phyloP scores from a whole-genome alignment of 2,329 filamentous ascomycete genomes.

The Samsoniella hepiali region DNA sequence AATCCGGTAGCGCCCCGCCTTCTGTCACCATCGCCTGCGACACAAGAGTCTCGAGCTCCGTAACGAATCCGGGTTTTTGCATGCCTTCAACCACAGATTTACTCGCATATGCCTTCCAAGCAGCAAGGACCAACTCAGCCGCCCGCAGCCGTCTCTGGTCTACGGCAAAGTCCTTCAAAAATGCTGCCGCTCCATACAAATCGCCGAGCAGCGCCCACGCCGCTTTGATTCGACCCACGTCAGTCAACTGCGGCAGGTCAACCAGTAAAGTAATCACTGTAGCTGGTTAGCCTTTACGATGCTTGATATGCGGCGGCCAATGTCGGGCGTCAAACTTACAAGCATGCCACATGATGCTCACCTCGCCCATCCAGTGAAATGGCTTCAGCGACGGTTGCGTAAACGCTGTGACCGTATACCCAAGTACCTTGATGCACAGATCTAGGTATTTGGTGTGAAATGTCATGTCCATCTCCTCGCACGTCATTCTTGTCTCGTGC shows the following conservation, averaged over 20 bases:
- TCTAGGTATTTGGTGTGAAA: not conserved
- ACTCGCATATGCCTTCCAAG: not conserved
- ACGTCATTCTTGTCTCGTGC: not conserved
- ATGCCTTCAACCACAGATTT: not conserved
- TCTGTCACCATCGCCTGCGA: not conserved
- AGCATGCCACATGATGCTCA: constrained; percentile 2
- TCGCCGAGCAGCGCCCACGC: not conserved
- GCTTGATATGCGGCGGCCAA: too few species aligned
- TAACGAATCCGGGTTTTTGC: not conserved
- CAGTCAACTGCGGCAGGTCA: not conserved
- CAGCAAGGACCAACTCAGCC: not conserved
- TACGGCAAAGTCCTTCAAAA: not conserved
- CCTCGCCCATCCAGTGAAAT: not conserved
- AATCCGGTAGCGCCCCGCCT: too few species aligned
- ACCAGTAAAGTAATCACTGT: not conserved
- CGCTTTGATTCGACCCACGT: not conserved
- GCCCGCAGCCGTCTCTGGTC: not conserved
- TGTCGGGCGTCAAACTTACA: not conserved
- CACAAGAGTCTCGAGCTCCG: not conserved
- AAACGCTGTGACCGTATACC: not conserved
- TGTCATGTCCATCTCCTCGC: not conserved
- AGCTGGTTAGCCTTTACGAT: not conserved
- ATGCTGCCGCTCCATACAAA: not conserved
- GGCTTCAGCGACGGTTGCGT: not conserved
- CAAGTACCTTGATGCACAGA: not conserved